Evolutionary conservation across 1,284 basidiomycete species (phyloP), one percentile per base, ranked within the genome.

Genomic region (Naganishia sp.): DNA sequence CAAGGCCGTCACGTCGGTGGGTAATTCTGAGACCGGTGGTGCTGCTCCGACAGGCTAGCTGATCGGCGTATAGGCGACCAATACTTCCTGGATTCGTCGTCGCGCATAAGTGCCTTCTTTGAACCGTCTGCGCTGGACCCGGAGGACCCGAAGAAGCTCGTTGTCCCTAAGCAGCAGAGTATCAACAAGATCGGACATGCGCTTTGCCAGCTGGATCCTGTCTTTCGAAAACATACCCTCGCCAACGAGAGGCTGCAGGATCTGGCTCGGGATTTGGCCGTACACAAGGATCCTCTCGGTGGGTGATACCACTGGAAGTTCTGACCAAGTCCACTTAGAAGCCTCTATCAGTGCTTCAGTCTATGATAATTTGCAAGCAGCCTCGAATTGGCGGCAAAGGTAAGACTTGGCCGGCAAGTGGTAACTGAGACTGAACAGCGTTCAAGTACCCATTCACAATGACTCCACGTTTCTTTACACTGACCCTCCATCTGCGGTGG

Each of bases 281-380:
- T 89, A 73, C 91, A 95, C 75, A 83, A 83, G 69, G 88, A 92
- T 77, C 94, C 94, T 13, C 85, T 88, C 28, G 90, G 90, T 90
- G 64, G 69, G 82, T 67, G 56, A 9, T 18, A 55, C 70, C 44
- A 11, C 25, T 70, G 33, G 11, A 65, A 23, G 31, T n/a, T 31
- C 16, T 31, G 9, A 10, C 5, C 7, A 33, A 23, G 25, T 16
- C 28, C 28, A 53, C 31, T 33, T 36, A 66, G 25, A 18, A 36
- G 43, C 3, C 44, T 16, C 10, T 69, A 49, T 69, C 74, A 87
- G 92, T 93, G 5, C 81, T 98, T 61, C 95, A 99, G 78, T 91
- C 89, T 18, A 98, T 98, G 95, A 84, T 97, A 25, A 94, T 95
- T 65, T 90, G 87, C 73, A 94, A 95, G 77, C 91, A 94, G 75